Base-by-base conservation (phyloP, 23 red algal genomes). In the Gracilaria caudata region DNA sequence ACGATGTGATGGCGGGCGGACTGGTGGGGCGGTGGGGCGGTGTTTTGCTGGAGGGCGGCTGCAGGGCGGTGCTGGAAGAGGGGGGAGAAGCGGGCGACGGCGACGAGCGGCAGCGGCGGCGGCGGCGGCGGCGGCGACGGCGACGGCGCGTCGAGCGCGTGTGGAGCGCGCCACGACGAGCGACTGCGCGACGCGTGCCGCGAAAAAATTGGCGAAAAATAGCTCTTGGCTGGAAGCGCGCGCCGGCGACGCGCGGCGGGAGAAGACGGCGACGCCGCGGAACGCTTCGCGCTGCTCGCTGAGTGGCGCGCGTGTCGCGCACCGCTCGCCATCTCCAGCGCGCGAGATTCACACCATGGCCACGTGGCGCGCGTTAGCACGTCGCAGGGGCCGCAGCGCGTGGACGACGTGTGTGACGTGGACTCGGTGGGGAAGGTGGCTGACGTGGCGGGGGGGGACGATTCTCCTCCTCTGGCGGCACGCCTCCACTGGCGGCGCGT, bases 181-280 rank as follows among this genome's bases (percentile, higher is more conserved):
- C 26, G 25, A 14, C 5, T 9, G 12, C 23, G 60, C 26, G 20
- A 16, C 26, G 57, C n/a, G 57, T 6, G 19, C n/a, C 5, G 35
- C 17, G 34, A 1, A 75, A 75, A 75, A 75, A 75, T 75, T 39
- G 49, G 3, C 39, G 38, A 75, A 75, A 75, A 75, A 75, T 25
- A n/a, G 43, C 7, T 4, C 25, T 10, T 0, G 70, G 20, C 38
- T 38, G 38, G 7, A 40, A 17, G 29, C 7, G 29, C n/a, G n/a
- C n/a, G n/a, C n/a, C n/a, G n/a, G n/a, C n/a, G n/a, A n/a, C n/a
- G 70, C 70, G 38, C 66, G 66, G 66, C 20, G 35, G 2, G 38
- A 43, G 13, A 19, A 4, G 16, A 1, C 4, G 21, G 36, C 38
- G 16, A n/a, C 17, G 66, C 59, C 9, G n/a, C 59, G 59, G 20